phyloP scores from a whole-genome alignment of 2,329 filamentous ascomycete species.

The Cladosporium sp. region DNA sequence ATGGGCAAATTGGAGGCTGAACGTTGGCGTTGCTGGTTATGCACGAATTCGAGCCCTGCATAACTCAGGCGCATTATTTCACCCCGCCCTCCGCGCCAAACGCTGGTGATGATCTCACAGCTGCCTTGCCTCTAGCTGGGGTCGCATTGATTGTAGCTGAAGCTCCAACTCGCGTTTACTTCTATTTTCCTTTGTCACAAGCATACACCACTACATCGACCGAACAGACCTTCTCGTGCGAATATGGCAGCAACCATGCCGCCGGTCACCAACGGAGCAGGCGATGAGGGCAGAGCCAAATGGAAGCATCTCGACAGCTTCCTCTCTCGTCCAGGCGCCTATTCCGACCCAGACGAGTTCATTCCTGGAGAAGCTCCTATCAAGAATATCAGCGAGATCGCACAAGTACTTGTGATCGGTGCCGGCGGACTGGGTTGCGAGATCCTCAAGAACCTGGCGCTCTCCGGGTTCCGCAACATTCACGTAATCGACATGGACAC shows the following conservation, averaged over 20 bases:
- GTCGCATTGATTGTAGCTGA: background rate
- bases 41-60: too few relatives aligned
- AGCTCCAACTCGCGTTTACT: background rate
- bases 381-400: slow-evolving; percentile 55
- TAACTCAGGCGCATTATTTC: too few relatives aligned
- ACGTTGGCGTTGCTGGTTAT: too few relatives aligned
- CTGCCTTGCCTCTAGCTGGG: too few relatives aligned
- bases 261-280: slow-evolving; percentile 33
- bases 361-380: slow-evolving; percentile 48
- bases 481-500: slow-evolving; percentile 99
- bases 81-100: slow-evolving; percentile 5
- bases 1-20: too few relatives aligned
- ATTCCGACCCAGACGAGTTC: slow-evolving; percentile 58
- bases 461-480: slow-evolving; percentile 94
- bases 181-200: background rate
- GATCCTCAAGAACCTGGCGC: slow-evolving; percentile 90
- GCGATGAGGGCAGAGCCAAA: slow-evolving; percentile 15
- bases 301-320: slow-evolving; percentile 81
- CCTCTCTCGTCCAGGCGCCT: slow-evolving; percentile 72
- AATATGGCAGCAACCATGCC: slow-evolving; percentile 22
- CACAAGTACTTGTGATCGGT: slow-evolving; percentile 65
- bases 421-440: slow-evolving; percentile 94
- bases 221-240: too few relatives aligned
- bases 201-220: too few relatives aligned
- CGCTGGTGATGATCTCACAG: slow-evolving; percentile 5